A percentile compares a stretch with the other conserved stretches of the same genome.
phyloP scores from a whole-genome alignment of 2,329 filamentous ascomycete genomes.

The Penicillium hesseltinei region DNA sequence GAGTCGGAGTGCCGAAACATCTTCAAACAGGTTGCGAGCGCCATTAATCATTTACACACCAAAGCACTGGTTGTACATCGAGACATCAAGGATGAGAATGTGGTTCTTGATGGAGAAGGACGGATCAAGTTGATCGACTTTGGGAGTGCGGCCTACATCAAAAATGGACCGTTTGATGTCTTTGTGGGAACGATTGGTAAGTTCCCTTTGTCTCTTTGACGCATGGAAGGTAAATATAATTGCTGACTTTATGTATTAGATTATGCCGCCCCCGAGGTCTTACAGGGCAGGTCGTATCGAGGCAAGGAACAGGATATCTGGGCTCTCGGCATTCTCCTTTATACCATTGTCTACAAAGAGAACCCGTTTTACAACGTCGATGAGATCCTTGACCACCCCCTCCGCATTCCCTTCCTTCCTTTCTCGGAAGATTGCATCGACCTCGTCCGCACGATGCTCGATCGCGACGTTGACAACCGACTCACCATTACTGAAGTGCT shows the following conservation, averaged over 20 bases:
- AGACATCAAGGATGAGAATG: constrained; percentile 98
- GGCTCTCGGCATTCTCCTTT: constrained; percentile 93
- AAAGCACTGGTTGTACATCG: constrained; percentile 91
- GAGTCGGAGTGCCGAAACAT: constrained; percentile 92
- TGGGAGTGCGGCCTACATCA: constrained; percentile 96
- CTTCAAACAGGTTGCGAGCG: constrained; percentile 87
- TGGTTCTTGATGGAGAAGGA: constrained; percentile 91
- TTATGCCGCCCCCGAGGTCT: constrained; percentile 96
- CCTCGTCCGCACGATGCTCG: constrained; percentile 85
- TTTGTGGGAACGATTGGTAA: constrained; percentile 97
- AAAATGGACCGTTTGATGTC: constrained; percentile 96
- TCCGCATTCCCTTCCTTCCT: constrained; percentile 72
- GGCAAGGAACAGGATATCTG: constrained; percentile 98
- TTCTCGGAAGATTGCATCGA: constrained; percentile 84
- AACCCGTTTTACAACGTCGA: constrained; percentile 99
- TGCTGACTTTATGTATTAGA: constrained; percentile 53
- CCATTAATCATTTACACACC: constrained; percentile 86
- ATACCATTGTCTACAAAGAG: constrained; percentile 99
- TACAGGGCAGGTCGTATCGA: constrained; percentile 85
- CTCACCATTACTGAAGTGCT: constrained; percentile 86
- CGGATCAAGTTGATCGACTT: constrained; percentile 98
- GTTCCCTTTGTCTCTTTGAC: constrained; percentile 31
- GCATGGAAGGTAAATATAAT: background rate
- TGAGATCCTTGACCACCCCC: constrained; percentile 96
- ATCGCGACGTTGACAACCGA: constrained; percentile 79